Evolutionary conservation across 306 rosid genomes (phyloP), one percentile per base, ranked within the genome.

Genomic region (Prunus salicina): DNA sequence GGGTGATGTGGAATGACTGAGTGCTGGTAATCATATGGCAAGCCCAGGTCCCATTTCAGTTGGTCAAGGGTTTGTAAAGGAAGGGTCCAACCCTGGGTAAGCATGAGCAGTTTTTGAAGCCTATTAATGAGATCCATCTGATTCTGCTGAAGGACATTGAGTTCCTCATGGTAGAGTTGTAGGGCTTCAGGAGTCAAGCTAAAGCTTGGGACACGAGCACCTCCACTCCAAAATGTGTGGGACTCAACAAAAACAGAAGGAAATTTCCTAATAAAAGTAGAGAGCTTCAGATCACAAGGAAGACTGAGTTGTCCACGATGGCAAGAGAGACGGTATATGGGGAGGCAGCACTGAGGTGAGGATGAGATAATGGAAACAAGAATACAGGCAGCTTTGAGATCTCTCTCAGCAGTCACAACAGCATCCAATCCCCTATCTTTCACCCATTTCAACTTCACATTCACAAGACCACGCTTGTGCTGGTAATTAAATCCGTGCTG

Each of bases 11-110:
- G 62, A 77, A 94, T 71, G 65, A 94, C 79, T 25, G 93, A 84
- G 82, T 79, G 75, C 57, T 72, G 86, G 79, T 87, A 94, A 90
- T 91, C 96, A 69, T 85, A 87, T 0, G 97, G 97, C 83, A 91
- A 87, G 65, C 98, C 98, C 74, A 94, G 47, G 85, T 91, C 97
- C 98, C 97, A 94, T 85, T 78, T 86, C 83, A 94, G 86, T 69
- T 91, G 97, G 79, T 94, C 96, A 81, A 94, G 65, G 10, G 97
- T 91, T 69, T 90, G 98, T 38, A 90, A 67, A 61, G 98, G 98
- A 82, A 94, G 97, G 34, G 75, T 80, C 89, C 80, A 43, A 61
- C 70, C 86, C 74, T 24, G 83, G 8, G 97, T 90, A 58, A 94
- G 88, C 98, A 92, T 90, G 64, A 94, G 93, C 81, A 94, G 84